Base-by-base conservation (phyloP, 2,329 filamentous ascomycete species). In the Clarireedia homoeocarpa region DNA sequence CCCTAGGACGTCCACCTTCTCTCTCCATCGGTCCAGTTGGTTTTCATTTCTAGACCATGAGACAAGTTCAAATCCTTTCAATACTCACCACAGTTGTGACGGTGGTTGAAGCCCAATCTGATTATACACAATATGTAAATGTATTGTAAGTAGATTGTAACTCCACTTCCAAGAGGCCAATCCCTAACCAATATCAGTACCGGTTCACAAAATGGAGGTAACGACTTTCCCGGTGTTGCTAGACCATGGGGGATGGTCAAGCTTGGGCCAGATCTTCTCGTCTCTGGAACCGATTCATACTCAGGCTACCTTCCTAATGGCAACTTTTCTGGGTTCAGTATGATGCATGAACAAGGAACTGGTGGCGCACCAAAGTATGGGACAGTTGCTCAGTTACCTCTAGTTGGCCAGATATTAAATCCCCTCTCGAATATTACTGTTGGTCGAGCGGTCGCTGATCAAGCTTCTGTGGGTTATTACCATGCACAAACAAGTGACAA, bases 341-440 rank as follows among this genome's bases (percentile, higher is more conserved):
- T 85, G 77, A 79, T 85, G 63, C 83, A 86, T 61, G 82, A 85
- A 65, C 80, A 78, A 58, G 83, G 84, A 3, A 88, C 84, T 0
- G 85, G 85, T 6, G 85, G 85, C 1, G 82, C 82, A 1, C 83
- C 85, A 1, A 88, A 87, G 67, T 88, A 88, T 58, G 85, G 85
- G 4, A 81, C 85, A 1, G 78, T 84, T 34, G 73, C 79, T 1
- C 82, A 84, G 67, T 74, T 84, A 68, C 82, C 80, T 0, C 68
- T 81, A 0, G 63, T 77, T 0, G 80, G 79, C 0, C 66, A 65
- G 15, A 68, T 83, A 44, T 63, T 61, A 6, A 77, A 86, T 56
- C 82, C 83, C 2, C 70, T 86, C 24, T 73, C 71, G 4, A 76
- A 80, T 59, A 72, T 80, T 36, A 80, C 77, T n/a, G 74, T 83